Conservation (phyloP, 495 filamentous ascomycete genomes). For the Penicillium daleae region DNA sequence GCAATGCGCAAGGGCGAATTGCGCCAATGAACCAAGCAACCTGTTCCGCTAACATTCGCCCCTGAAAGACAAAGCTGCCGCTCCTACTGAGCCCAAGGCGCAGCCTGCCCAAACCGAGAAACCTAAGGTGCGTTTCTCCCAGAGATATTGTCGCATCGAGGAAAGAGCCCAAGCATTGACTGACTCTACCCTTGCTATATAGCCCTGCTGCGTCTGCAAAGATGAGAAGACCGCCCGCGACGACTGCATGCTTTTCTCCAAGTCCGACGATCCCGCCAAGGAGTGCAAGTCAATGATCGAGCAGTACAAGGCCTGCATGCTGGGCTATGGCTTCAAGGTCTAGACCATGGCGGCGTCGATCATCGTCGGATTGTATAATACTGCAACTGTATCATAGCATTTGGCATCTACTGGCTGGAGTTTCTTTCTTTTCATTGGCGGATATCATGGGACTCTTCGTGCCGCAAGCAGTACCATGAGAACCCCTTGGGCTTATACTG, state of each 20-base stretch:
- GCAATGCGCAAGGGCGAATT: conserved; percentile 21
- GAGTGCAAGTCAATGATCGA: conserved; percentile 83
- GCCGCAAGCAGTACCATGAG: neutral
- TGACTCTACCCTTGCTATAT: conserved; percentile 8
- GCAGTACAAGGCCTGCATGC: conserved; percentile 90
- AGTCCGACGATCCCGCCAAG: conserved; percentile 68
- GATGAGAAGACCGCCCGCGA: conserved; percentile 89
- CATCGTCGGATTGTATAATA: conserved; percentile 23
- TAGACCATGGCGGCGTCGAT: conserved; percentile 30
- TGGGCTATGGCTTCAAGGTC: conserved; percentile 86
- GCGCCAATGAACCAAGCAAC: neutral
- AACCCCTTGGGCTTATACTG: neutral
- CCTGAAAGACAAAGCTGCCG: conserved; percentile 28
- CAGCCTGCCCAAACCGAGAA: conserved; percentile 47
- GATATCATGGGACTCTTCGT: conserved; percentile 11
- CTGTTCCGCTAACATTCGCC: conserved; percentile 7
- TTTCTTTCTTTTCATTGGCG: conserved; percentile 24
- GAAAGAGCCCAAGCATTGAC: neutral
- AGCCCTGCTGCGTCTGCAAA: conserved; percentile 98
- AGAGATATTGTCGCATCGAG: conserved; percentile 8
- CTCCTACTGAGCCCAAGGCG: conserved; percentile 32
- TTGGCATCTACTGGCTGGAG: conserved; percentile 22
- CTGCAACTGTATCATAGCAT: conserved; percentile 33
- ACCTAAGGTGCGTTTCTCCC: conserved; percentile 53
- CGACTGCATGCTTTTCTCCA: conserved; percentile 98